Conservation (phyloP, 1,139 yeast species). For the Lizanozyma gosingica region DNA sequence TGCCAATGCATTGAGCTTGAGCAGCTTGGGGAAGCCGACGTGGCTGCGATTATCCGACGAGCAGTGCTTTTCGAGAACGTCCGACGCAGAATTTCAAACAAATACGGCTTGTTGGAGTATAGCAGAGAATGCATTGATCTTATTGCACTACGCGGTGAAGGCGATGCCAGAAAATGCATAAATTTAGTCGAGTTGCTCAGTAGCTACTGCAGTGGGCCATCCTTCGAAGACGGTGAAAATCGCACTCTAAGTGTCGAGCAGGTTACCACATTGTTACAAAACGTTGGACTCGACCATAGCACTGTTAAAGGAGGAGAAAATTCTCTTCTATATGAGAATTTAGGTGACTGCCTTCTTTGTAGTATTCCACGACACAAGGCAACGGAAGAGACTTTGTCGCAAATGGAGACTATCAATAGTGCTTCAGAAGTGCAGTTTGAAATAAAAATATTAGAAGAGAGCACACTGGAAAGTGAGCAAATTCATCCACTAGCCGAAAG, state of each 20-base stretch:
- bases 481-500: not conserved
- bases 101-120: not conserved
- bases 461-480: not conserved
- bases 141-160: not conserved
- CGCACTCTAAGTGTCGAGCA: not conserved
- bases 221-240: not conserved
- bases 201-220: not conserved
- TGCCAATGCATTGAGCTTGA: not conserved
- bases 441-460: not conserved
- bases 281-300: not conserved
- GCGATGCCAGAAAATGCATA: not conserved
- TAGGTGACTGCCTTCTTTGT: not conserved
- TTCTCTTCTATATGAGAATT: not conserved
- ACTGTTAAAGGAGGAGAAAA: not conserved
- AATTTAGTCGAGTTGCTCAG: not conserved
- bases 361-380: not conserved
- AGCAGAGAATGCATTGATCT: not conserved
- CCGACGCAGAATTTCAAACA: not conserved
- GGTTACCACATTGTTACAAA: not conserved
- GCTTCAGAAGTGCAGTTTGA: not conserved
- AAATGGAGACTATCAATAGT: too few species aligned
- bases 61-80: not conserved
- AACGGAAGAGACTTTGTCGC: not conserved
- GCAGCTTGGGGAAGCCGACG: not conserved
- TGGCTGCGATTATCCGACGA: not conserved